These are phyloP conservation scores for Saturnispora zaruensis DNA, from an alignment of 805 yeast species.

Conservation along the genomic window DNA sequence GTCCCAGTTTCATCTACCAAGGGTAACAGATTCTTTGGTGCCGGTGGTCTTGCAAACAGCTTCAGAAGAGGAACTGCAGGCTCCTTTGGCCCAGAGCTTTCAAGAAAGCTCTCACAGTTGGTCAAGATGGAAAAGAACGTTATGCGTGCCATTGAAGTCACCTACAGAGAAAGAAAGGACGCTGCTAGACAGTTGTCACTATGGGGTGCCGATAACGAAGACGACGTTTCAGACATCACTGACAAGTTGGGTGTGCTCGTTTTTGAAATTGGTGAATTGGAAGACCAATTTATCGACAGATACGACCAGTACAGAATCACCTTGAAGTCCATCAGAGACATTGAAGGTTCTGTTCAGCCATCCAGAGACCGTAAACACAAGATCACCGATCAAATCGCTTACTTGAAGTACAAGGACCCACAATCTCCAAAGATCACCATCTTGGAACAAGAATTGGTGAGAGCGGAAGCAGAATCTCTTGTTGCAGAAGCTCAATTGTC, in stretches of 20 bases:
- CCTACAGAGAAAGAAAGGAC: slow-evolving; percentile 69
- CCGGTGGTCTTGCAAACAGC: slow-evolving; percentile 46
- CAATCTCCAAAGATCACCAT: slow-evolving; percentile 73
- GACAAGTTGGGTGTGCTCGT: slow-evolving; percentile 79
- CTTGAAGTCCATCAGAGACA: slow-evolving; percentile 71
- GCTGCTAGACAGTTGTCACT: slow-evolving; percentile 74
- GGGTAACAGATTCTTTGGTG: slow-evolving; percentile 68
- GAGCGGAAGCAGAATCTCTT: slow-evolving; percentile 86
- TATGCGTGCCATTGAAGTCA: slow-evolving; percentile 68
- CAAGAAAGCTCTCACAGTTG: slow-evolving; percentile 63
- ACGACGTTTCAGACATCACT: slow-evolving; percentile 77
- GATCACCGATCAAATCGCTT: slow-evolving; percentile 78
- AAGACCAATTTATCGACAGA: slow-evolving; percentile 78
- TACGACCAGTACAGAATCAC: slow-evolving; percentile 83
- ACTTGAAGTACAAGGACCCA: slow-evolving; percentile 78
- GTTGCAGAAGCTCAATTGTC: slow-evolving; percentile 91
- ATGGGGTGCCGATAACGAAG: slow-evolving; percentile 86
- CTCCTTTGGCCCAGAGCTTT: slow-evolving; percentile 69
- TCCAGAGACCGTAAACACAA: slow-evolving; percentile 80
- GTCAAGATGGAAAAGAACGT: slow-evolving; percentile 79
- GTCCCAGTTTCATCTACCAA: slow-evolving; percentile 67
- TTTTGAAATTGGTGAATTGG: slow-evolving; percentile 78
- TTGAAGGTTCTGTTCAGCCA: slow-evolving; percentile 83
- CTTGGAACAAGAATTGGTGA: slow-evolving; percentile 79
- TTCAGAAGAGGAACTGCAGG: slow-evolving; percentile 67